Base-by-base conservation (phyloP, 768 basidiomycete species). In the Calocybe cyanea region DNA sequence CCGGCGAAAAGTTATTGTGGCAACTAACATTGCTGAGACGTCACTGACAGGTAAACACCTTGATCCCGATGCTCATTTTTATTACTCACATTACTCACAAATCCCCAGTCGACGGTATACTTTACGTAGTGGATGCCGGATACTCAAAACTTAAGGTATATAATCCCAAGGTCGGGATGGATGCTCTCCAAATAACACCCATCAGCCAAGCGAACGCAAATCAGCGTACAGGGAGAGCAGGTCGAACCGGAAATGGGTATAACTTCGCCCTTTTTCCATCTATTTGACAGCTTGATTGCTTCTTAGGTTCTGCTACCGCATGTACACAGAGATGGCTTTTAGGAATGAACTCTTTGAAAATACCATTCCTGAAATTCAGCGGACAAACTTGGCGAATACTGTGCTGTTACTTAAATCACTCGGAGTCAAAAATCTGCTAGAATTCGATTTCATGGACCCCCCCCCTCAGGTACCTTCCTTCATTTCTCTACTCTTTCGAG, bases 381-480 rank as follows among this genome's bases (percentile, higher is more conserved):
- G 96, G 37, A 99, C 96, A 8, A 98, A 99, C 66, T 66, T 99
- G 45, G 94, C 96, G 15, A 98, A 99, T 58, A 99, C 95, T 0
- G 96, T 98, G 0, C 67, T 98, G 17, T 67, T 98, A 30, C 75
- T 99, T 48, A 99, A 98, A 63, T 94, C 94, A 2, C 74, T 99
- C 4, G 95, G 96, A 8, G 96, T 99, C 33, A 96, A 96, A 72
- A 92, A 98, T 61, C 67, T 97, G 33, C 76, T 99, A 17, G 95
- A 99, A 66, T 99, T 98, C 59, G 95, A 98, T 66, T 99, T 99
- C 62, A 98, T 99, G 96, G 96, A 99, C 63, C 96, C 96, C n/a
- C 96, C 96, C 17, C 96, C 96, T n/a, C 93, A 95, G 77, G 90
- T 85, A 64, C 53, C 31, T 13, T 15, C 15, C 30, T 33, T 13